A percentile compares a stretch with the other conserved stretches of the same genome.
phyloP scores from a whole-genome alignment of 2,329 filamentous ascomycete species.

The Nectriaceae sp. region DNA sequence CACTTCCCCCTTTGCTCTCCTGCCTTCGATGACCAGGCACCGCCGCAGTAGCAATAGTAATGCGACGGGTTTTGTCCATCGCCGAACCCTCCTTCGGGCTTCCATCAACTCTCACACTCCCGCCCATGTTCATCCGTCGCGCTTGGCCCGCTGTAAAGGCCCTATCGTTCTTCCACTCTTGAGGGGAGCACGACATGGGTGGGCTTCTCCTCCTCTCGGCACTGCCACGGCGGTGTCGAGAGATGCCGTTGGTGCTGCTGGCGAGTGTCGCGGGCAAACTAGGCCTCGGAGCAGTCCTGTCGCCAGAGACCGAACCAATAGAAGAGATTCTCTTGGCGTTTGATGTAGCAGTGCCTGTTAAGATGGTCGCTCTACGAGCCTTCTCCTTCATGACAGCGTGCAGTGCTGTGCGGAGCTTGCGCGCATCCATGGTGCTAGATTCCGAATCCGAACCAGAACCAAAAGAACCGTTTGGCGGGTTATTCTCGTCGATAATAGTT shows the following conservation, averaged over 20 bases:
- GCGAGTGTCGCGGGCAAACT: constrained; percentile 46
- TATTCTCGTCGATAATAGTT: constrained; percentile 53
- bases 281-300: constrained; percentile 29
- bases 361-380: constrained; percentile 42
- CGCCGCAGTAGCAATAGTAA: constrained; percentile 39
- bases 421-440: constrained; percentile 51
- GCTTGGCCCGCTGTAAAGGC: constrained; percentile 57
- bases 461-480: constrained; percentile 41
- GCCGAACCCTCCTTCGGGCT: constrained; percentile 27
- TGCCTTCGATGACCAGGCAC: constrained; percentile 30
- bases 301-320: constrained; percentile 38
- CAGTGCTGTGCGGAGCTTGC: constrained; percentile 57
- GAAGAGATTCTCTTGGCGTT: constrained; percentile 49
- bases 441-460: constrained; percentile 51
- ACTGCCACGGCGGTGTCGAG: constrained; percentile 52
- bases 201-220: constrained; percentile 54
- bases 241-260: constrained; percentile 58
- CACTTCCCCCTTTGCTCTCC: constrained; percentile 32
- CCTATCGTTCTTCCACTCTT: constrained; percentile 39
- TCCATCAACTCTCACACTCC: constrained; percentile 38
- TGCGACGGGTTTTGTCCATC: constrained; percentile 33
- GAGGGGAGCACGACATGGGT: constrained; percentile 54
- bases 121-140: constrained; percentile 57
- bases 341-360: constrained; percentile 37
- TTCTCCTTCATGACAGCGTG: constrained; percentile 53